Evolutionary conservation across 2,329 filamentous ascomycete species (phyloP).

Genomic region (Fusarium torulosum): DNA sequence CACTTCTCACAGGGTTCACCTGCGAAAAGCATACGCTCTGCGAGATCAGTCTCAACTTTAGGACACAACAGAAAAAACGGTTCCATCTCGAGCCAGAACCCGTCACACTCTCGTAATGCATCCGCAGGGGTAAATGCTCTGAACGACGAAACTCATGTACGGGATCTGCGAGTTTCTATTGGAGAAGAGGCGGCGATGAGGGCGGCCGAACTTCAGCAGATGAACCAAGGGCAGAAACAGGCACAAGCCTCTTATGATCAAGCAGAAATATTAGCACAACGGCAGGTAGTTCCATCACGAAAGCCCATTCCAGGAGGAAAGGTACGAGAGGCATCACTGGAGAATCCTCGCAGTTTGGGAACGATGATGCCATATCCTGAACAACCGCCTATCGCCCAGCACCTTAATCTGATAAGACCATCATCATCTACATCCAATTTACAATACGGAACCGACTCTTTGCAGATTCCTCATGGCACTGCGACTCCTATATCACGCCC

Average conservation of each 20-base stretch:
- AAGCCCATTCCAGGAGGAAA: constrained; percentile 21
- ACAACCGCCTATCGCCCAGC: constrained; percentile 56
- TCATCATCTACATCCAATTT: constrained; percentile 48
- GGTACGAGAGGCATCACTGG: constrained; percentile 18
- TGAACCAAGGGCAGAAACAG: background rate
- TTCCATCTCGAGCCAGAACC: constrained; percentile 22
- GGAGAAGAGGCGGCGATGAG: constrained; percentile 38
- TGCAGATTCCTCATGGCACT: background rate
- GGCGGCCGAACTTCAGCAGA: constrained; percentile 31
- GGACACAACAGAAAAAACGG: constrained; percentile 8
- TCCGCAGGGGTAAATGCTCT: constrained; percentile 3
- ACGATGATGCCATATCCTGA: constrained; percentile 56
- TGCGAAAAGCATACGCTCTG: constrained; percentile 12
- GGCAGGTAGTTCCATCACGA: constrained; percentile 13
- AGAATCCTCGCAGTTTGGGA: constrained; percentile 51
- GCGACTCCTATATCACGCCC: constrained; percentile 40
- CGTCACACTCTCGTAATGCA: background rate
- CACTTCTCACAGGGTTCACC: constrained; percentile 37
- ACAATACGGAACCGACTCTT: constrained; percentile 1
- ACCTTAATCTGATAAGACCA: constrained; percentile 54
- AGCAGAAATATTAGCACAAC: constrained; percentile 6
- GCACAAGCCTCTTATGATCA: background rate
- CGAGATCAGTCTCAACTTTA: constrained; percentile 28
- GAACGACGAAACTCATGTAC: background rate
- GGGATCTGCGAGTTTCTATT: constrained; percentile 28